phyloP scores from a whole-genome alignment of 208 protist genomes.

The Leishmania gerbilli region DNA sequence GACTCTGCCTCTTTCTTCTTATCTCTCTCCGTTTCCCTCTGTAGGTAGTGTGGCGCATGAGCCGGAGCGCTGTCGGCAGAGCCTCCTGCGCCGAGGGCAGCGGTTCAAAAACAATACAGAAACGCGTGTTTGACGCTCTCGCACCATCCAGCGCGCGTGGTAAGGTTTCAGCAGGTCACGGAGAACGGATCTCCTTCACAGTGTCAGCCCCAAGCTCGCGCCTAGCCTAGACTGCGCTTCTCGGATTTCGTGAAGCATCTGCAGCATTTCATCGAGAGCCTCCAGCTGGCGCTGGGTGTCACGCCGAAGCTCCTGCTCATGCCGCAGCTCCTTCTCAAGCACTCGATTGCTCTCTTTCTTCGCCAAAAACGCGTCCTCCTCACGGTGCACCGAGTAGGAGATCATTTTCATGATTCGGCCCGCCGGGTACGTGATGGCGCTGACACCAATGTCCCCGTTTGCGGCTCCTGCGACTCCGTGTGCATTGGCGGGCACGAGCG shows the following conservation, averaged over 20 bases:
- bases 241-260: slow-evolving; percentile 17
- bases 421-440: slow-evolving; percentile 19
- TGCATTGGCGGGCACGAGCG: slow-evolving; percentile 14
- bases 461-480: slow-evolving; percentile 11
- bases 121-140: neutral
- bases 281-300: slow-evolving; percentile 37
- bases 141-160: neutral
- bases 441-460: slow-evolving; percentile 14
- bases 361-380: slow-evolving; percentile 53
- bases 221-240: slow-evolving; percentile 25
- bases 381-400: slow-evolving; percentile 47
- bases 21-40: neutral
- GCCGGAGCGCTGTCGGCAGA: neutral
- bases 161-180: neutral
- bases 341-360: slow-evolving; percentile 73
- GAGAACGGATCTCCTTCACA: slow-evolving; percentile 1
- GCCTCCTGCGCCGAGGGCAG: neutral
- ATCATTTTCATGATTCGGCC: slow-evolving; percentile 66
- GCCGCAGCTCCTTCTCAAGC: slow-evolving; percentile 62
- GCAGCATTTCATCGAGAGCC: slow-evolving; percentile 18
- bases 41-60: slow-evolving; percentile 3
- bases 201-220: neutral
- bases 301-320: slow-evolving; percentile 37
- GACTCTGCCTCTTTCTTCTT: neutral
- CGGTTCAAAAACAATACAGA: neutral